Evolutionary conservation across 805 yeast species (phyloP), one percentile per base, ranked within the genome.

Genomic region (Candida ovalis): DNA sequence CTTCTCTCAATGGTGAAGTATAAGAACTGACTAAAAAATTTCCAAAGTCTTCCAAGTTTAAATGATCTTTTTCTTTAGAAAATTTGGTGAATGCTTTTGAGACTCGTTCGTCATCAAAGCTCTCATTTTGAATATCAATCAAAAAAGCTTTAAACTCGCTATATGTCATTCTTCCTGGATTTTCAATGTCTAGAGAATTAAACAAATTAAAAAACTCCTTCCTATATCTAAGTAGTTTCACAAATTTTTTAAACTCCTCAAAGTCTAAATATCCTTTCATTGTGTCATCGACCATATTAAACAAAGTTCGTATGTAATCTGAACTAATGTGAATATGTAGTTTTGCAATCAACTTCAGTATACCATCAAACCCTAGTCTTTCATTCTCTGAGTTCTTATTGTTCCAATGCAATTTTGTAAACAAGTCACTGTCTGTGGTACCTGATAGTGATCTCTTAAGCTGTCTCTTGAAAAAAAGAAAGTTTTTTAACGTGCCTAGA

Each of bases 161-260:
- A 12, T 63, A 50, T 1, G 47, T 38, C 61, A 77, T 60, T 8
- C 38, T 35, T 3, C 50, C 58, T 4, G 55, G 38, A 2, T 15
- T 23, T 3, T 39, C 35, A 18, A 52, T 46, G 2, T 56, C 56
- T 2, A 74, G 63, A 8, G 71, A 22, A 0, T 54, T 42, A 1
- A 69, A 58, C 2, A 90, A 70, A 0, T 45, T 53, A 0, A 54
- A 55, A 2, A 91, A 67, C 50, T 91, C 98, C 6, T 72, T 68
- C 47, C 97, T 73, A 37, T 67, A 67, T 56, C 88, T 86, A 40
- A 92, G 67, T 3, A 78, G 65, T 40, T 78, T 74, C 2, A 92
- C 95, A 66, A 91, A 89, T 19, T 64, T 61, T 60, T 87, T 85
- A 65, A 92, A 92, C 54, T 88, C 89, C 2, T 73, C 74, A 58